Conservation (phyloP, 2,329 filamentous ascomycete genomes). For the Verticillium zaregamsianum region DNA sequence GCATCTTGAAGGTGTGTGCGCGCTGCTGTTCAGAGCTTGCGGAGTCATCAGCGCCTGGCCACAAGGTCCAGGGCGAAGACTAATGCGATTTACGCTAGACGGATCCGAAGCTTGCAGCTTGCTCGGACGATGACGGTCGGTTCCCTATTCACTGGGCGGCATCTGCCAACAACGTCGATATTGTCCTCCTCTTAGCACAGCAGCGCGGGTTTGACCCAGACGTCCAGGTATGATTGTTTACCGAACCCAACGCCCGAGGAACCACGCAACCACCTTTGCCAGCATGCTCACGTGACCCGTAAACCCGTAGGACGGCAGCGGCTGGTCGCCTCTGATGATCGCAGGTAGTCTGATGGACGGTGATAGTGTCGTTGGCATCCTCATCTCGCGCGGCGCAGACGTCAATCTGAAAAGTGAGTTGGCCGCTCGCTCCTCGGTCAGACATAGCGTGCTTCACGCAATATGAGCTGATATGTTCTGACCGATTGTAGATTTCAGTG, state of each 20-base stretch:
- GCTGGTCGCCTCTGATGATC: constrained; percentile 85
- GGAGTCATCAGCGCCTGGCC: too few relatives aligned
- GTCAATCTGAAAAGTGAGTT: constrained; percentile 67
- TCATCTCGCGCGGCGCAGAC: constrained; percentile 67
- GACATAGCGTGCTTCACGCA: background rate
- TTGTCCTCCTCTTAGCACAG: constrained; percentile 68
- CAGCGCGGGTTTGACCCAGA: constrained; percentile 77
- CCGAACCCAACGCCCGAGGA: background rate
- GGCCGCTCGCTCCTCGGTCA: background rate
- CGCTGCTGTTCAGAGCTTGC: constrained; percentile 24
- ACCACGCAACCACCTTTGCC: background rate
- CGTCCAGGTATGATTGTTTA: constrained; percentile 53
- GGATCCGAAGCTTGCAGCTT: constrained; percentile 70
- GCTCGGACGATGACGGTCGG: constrained; percentile 80
- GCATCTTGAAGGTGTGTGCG: constrained; percentile 30
- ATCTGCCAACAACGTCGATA: constrained; percentile 73
- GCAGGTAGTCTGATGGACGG: constrained; percentile 69
- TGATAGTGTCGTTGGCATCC: constrained; percentile 62
- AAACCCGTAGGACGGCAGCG: constrained; percentile 59
- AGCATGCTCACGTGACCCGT: background rate
- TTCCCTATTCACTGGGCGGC: constrained; percentile 92
- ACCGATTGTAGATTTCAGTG: constrained; percentile 50
- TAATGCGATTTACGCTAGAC: constrained; percentile 41
- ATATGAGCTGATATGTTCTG: background rate
- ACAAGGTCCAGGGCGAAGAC: too few relatives aligned